Conservation (phyloP, 192 early-diverging fungal genomes). For the Coemansia sp. region DNA sequence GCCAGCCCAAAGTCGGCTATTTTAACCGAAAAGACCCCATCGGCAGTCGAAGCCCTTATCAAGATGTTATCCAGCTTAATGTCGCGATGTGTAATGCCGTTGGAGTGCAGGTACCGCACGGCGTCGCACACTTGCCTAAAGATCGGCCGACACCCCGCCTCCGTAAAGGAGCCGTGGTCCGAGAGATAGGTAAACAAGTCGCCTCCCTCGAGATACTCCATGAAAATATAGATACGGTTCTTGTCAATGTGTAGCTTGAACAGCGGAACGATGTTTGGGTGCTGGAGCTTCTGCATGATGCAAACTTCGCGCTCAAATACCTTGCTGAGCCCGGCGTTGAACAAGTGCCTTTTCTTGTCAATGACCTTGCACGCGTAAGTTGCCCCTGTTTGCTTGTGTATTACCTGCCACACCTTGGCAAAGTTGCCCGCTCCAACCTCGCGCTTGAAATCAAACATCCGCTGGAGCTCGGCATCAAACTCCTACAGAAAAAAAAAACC, state of each 20-base stretch:
- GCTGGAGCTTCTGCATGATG: constrained; percentile 41
- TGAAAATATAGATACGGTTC: constrained; percentile 52
- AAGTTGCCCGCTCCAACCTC: constrained; percentile 52
- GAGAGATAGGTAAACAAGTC: constrained; percentile 49
- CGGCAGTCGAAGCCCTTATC: constrained; percentile 22
- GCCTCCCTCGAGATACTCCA: constrained; percentile 51
- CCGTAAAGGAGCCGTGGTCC: constrained; percentile 36
- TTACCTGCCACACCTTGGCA: constrained; percentile 51
- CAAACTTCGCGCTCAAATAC: constrained; percentile 50
- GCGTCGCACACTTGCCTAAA: constrained; percentile 51
- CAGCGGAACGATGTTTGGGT: constrained; percentile 44
- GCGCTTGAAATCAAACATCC: constrained; percentile 50
- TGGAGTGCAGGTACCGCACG: constrained; percentile 72
- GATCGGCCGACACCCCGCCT: constrained; percentile 37
- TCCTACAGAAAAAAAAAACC: constrained; percentile 6
- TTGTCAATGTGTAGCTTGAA: constrained; percentile 45
- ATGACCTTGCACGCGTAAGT: constrained; percentile 55
- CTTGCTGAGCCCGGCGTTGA: constrained; percentile 41
- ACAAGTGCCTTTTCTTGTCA: constrained; percentile 41
- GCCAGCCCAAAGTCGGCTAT: constrained; percentile 73
- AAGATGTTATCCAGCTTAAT: constrained; percentile 83
- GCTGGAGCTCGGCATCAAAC: constrained; percentile 25
- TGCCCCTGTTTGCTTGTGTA: constrained; percentile 46
- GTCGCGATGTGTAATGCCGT: constrained; percentile 91
- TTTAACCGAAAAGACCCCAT: constrained; percentile 26